A percentile compares a stretch with the other conserved stretches of the same genome.
These are phyloP conservation scores for Penicillium goetzii DNA, from an alignment of 495 filamentous ascomycete species.

Conservation along the genomic window DNA sequence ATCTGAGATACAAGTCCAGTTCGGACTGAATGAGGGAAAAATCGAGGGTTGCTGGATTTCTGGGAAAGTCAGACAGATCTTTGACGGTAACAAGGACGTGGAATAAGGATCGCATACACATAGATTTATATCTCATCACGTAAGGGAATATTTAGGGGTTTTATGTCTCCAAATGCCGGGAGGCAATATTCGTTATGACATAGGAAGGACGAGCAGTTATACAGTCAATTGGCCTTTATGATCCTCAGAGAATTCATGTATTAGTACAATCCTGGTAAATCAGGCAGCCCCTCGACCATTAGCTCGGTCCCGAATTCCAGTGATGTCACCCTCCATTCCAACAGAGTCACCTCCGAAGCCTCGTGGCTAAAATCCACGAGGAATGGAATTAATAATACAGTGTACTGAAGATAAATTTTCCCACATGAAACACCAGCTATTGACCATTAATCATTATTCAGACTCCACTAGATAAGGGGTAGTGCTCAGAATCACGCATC, in stretches of 20 bases:
- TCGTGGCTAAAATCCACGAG: constrained; percentile 9
- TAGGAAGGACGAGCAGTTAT: background rate
- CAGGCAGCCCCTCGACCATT: background rate
- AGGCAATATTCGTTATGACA: background rate
- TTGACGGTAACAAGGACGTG: background rate
- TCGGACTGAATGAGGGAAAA: constrained; percentile 8
- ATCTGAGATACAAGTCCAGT: constrained; percentile 15
- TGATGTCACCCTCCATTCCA: constrained; percentile 5
- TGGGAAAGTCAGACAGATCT: constrained; percentile 6
- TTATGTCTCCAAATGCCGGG: background rate
- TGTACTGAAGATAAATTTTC: background rate
- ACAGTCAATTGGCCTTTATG: background rate
- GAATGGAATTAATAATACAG: background rate
- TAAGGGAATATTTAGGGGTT: background rate
- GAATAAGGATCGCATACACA: background rate
- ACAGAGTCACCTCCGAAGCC: background rate
- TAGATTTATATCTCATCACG: background rate
- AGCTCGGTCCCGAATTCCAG: background rate
- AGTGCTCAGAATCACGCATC: background rate
- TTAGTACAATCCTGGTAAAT: background rate
- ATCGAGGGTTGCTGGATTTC: constrained; percentile 22
- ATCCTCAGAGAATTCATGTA: background rate
- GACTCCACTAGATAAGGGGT: background rate
- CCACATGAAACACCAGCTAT: background rate
- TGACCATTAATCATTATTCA: background rate